Evolutionary conservation across 73 alveolate species (phyloP).

Genomic region (Breviolum minutum): DNA sequence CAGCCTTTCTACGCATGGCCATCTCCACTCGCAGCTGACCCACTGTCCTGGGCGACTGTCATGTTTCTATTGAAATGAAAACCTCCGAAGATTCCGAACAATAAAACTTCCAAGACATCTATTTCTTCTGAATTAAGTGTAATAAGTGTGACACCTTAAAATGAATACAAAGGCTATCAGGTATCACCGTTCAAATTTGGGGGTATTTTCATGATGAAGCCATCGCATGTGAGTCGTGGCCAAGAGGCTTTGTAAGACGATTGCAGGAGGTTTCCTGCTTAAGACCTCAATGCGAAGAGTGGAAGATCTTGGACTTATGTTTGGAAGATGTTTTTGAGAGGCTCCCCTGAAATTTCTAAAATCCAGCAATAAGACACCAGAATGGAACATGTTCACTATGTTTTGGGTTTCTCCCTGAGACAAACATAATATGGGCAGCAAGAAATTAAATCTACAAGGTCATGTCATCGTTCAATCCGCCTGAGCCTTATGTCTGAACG

Average conservation of each 20-base stretch:
- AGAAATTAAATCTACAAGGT: background rate
- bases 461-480: background rate
- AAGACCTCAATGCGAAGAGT: background rate
- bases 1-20: slow-evolving; percentile 79
- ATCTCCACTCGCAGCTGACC: slow-evolving; percentile 84
- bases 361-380: too few species aligned
- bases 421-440: too few species aligned
- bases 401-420: too few species aligned
- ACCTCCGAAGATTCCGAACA: background rate
- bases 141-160: too few species aligned
- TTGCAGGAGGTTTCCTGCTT: slow-evolving; percentile 53
- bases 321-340: too few species aligned
- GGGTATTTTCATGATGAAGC: background rate
- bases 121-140: background rate
- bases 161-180: too few species aligned
- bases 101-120: background rate
- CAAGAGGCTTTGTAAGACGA: slow-evolving; percentile 45
- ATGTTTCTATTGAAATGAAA: background rate
- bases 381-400: too few species aligned
- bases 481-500: background rate
- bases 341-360: too few species aligned
- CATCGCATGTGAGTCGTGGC: too few species aligned
- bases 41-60: slow-evolving; percentile 16
- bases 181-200: too few species aligned
- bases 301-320: background rate